Base-by-base conservation (phyloP, 2,329 filamentous ascomycete species). In the Atkinsonella hypoxylon region DNA sequence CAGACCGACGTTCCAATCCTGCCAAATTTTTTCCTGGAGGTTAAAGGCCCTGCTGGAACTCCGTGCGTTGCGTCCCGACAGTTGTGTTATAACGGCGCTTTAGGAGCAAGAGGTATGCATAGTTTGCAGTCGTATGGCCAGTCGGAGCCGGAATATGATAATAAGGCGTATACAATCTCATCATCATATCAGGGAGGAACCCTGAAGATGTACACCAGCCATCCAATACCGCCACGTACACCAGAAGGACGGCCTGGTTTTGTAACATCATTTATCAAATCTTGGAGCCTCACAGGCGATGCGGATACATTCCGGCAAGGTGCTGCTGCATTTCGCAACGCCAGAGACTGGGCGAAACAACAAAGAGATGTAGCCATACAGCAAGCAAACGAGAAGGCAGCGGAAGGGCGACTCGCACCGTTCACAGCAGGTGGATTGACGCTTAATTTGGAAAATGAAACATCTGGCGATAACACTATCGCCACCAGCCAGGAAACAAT, bases 21-120 rank as follows among this genome's bases (percentile, higher is more conserved):
- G 18, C 67, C 66, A 4, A 72, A 71, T 52, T 68, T 68, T 51
- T 71, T 70, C 51, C 46, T 71, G 1, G 63, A 63, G 46, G 62
- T 57, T 0, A 72, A 71, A 50, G 65, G 66, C 0, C 65, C 64
- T 4, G 54, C 65, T 52, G 62, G 62, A 8, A 39, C 48, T 13
- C 9, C 32, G 30, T 56, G 52, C 2, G 62, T 47, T 31, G 57
- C 54, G 3, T 18, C 9, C 11, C 26, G 31, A 13, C 45, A 38
- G 20, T 15, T 11, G 15, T 34, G 30, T 17, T 39, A 70, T 48
- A 59, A 71, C 55, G 64, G 63, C 17, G 65, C 68, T 9, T 45
- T 60, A 12, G 64, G 67, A 20, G 59, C 64, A 30, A 61, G 66
- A 49, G 67, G 55, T 0, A 64, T 69, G 45, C 61, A 66, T 34